phyloP scores from a whole-genome alignment of 2,329 filamentous ascomycete species.

The Diplocarpon mali region DNA sequence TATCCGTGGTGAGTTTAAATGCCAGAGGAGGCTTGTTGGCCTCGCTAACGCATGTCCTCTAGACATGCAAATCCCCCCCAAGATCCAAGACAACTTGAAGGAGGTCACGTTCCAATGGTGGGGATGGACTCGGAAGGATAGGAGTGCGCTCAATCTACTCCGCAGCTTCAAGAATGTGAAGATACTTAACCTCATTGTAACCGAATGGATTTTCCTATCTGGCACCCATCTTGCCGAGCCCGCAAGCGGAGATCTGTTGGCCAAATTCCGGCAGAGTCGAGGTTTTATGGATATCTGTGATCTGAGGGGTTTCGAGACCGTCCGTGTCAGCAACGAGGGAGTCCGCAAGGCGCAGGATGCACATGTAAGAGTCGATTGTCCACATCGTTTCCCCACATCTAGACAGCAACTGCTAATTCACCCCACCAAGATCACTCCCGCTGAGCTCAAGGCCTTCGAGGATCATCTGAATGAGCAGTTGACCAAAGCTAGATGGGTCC shows the following conservation, averaged over 20 bases:
- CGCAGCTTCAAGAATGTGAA: conserved; percentile 4
- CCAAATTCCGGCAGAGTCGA: background rate
- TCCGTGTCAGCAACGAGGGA: background rate
- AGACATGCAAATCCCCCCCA: background rate
- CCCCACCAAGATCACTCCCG: background rate
- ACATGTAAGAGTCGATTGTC: too few relatives aligned
- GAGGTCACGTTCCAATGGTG: conserved; percentile 13
- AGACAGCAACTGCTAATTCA: background rate
- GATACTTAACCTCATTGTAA: conserved; percentile 1
- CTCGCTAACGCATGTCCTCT: background rate
- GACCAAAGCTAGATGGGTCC: background rate
- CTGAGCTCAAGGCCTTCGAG: background rate
- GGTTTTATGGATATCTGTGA: background rate
- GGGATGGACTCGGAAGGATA: conserved; percentile 3
- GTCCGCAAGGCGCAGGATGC: background rate
- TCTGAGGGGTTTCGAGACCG: background rate
- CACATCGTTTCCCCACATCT: too few relatives aligned
- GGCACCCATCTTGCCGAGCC: background rate
- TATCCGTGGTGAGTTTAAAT: background rate
- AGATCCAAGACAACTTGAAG: background rate
- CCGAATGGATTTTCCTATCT: background rate
- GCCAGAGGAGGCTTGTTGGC: background rate
- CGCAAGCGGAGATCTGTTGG: too few relatives aligned
- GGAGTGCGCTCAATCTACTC: background rate
- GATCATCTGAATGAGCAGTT: background rate